Evolutionary conservation across 2,329 filamentous ascomycete species (phyloP).

Genomic region (Penicillium sclerotiorum): DNA sequence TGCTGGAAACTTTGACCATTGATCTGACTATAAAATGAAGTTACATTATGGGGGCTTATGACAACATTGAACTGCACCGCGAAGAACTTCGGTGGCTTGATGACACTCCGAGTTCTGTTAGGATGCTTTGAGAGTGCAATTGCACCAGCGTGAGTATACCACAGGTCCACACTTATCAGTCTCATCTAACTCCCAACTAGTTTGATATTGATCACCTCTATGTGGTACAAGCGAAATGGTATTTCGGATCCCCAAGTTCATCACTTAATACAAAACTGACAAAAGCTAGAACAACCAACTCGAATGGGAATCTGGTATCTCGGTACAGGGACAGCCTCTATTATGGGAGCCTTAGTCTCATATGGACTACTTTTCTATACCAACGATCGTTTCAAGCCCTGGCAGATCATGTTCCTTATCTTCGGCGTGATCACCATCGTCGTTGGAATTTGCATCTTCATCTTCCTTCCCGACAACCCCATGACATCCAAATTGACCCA

Average conservation of each 20-base stretch:
- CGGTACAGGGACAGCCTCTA: slow-evolving; percentile 58
- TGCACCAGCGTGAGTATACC: slow-evolving; percentile 45
- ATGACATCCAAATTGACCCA: slow-evolving; percentile 42
- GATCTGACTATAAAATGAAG: no score
- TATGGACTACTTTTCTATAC: slow-evolving; percentile 58
- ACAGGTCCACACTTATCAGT: not conserved
- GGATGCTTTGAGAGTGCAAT: slow-evolving; percentile 59
- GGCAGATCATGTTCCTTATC: slow-evolving; percentile 55
- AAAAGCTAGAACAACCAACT: slow-evolving; percentile 56
- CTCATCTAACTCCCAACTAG: slow-evolving; percentile 15
- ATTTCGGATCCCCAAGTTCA: slow-evolving; percentile 5
- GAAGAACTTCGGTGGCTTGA: slow-evolving; percentile 54
- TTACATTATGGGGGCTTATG: slow-evolving; percentile 51
- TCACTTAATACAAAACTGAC: slow-evolving; percentile 15
- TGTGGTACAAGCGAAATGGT: slow-evolving; percentile 55
- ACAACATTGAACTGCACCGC: slow-evolving; percentile 53
- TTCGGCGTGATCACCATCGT: slow-evolving; percentile 48
- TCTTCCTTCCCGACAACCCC: slow-evolving; percentile 47
- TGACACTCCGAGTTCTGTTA: slow-evolving; percentile 54
- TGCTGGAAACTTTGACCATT: no score
- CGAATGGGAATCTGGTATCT: slow-evolving; percentile 65
- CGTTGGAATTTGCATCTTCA: slow-evolving; percentile 40
- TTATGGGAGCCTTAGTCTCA: slow-evolving; percentile 57
- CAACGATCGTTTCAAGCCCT: slow-evolving; percentile 42
- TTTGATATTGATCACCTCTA: slow-evolving; percentile 58